Percentiles rank a stretch among this genome's conserved stretches.
phyloP scores from a whole-genome alignment of 257 asterid genomes.

The Agastache rugosa region DNA sequence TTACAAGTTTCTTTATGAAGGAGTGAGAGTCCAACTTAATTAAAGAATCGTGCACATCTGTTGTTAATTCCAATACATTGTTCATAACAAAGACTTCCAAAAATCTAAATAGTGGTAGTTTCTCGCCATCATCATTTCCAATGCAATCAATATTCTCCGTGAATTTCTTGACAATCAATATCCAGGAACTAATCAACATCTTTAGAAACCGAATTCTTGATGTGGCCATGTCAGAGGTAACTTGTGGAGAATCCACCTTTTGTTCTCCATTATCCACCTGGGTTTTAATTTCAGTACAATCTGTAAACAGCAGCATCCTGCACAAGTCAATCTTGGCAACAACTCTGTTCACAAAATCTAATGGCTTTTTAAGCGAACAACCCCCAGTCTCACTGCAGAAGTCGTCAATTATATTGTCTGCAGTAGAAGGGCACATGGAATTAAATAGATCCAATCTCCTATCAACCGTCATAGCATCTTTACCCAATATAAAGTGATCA shows the following conservation, averaged over 20 bases:
- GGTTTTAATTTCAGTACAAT: conserved; percentile 37
- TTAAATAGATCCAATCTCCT: conserved; percentile 60
- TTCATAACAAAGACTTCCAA: conserved; percentile 66
- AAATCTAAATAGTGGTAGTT: conserved; percentile 55
- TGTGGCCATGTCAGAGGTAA: conserved; percentile 45
- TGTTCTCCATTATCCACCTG: conserved; percentile 41
- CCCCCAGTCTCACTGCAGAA: conserved; percentile 48
- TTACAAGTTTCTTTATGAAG: conserved; percentile 65
- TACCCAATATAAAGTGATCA: conserved; percentile 48
- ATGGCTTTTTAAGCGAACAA: conserved; percentile 53
- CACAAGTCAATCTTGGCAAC: conserved; percentile 73
- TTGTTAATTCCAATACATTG: conserved; percentile 57
- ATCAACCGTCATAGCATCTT: conserved; percentile 48
- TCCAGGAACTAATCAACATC: conserved; percentile 75
- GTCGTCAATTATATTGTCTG: conserved; percentile 57
- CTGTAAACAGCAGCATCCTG: conserved; percentile 60
- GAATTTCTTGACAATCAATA: conserved; percentile 56
- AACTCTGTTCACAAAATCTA: conserved; percentile 67
- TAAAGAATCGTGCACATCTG: conserved; percentile 60
- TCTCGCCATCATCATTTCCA: conserved; percentile 44
- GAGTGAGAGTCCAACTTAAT: conserved; percentile 66
- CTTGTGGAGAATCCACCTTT: conserved; percentile 40
- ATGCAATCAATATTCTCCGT: conserved; percentile 43
- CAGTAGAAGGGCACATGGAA: conserved; percentile 63
- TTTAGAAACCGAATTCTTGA: conserved; percentile 60